Conservation (phyloP, 2,329 filamentous ascomycete genomes). For the Lachnellula hyalina region DNA sequence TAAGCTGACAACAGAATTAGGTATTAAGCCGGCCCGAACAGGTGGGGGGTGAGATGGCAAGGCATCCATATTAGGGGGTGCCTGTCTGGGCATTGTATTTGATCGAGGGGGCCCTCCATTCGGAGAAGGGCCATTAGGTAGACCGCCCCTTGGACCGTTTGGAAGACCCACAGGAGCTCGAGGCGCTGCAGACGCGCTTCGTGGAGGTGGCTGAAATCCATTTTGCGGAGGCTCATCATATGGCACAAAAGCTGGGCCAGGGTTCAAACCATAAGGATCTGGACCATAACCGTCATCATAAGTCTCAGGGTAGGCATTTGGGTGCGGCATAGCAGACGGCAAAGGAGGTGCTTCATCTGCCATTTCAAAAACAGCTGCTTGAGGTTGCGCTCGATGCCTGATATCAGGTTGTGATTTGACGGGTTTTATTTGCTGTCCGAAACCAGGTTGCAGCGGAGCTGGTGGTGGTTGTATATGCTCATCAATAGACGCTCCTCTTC, state of each 20-base stretch:
- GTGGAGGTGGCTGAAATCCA: constrained; percentile 23
- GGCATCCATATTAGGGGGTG: constrained; percentile 29
- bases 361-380: constrained; percentile 71
- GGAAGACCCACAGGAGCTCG: constrained; percentile 8
- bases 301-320: constrained; percentile 27
- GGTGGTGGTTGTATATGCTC: constrained; percentile 30
- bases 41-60: constrained; percentile 58
- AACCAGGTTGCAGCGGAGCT: constrained; percentile 33
- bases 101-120: constrained; percentile 31
- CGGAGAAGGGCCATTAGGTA: constrained; percentile 24
- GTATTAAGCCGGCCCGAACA: constrained; percentile 57
- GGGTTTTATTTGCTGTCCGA: constrained; percentile 43
- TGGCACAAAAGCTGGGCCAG: constrained; percentile 3
- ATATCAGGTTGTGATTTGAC: constrained; percentile 65
- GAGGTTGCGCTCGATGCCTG: constrained; percentile 43
- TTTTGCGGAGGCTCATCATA: constrained; percentile 15
- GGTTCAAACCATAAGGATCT: constrained; percentile 15
- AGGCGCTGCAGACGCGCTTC: constrained; percentile 26
- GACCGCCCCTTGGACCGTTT: constrained; percentile 11
- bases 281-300: constrained; percentile 25
- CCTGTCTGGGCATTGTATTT: constrained; percentile 21
- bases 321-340: constrained; percentile 31
- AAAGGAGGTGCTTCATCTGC: constrained; percentile 55
- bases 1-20: constrained; percentile 49
- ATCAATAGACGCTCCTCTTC: constrained; percentile 26